Evolutionary conservation across 2,329 filamentous ascomycete genomes (phyloP), one percentile per base, ranked within the genome.

Genomic region (Clarireedia sp.): DNA sequence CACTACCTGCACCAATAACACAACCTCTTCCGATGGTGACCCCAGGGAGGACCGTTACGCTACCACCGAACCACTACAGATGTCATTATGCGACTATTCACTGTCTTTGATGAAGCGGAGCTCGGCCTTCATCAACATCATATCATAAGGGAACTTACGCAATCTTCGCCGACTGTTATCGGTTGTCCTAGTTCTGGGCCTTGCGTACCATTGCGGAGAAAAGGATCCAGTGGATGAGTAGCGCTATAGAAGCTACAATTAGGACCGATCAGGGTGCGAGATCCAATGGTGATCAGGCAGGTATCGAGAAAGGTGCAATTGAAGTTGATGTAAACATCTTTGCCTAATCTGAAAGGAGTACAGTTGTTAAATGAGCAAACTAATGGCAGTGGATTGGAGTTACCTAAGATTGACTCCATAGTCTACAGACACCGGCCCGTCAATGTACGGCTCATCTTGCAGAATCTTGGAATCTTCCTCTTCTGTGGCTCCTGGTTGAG

Each of bases 251-350:
- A 80, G 38, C 77, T 83, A 43, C 90, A 87, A 66, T 89, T 88
- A 1, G 90, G 89, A 0, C 88, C 90, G 43, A 94, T 74, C 24
- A 96, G 73, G 1, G 88, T 92, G 52, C 90, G 82, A 4, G 83
- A 79, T 0, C 90, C 90, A 48, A 96, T 82, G 1, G 77, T 83
- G 55, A 95, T 86, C 26, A 76, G 71, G 68, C 84, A 87, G 1
- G 87, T 91, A 67, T 95, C 90, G 29, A 95, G 73, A 67, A 90
- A 87, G 5, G 82, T 84, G 63, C 81, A 85, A 70, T 89, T 85
- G 67, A 78, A 83, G 71, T 87, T 95, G 68, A 95, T 78, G 65
- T 84, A 94, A 14, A 88, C 87, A 54, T 83, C 82, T 45, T 80
- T 73, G 17, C 87, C 89, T 7, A 91, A 68, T 55, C 77, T 78